phyloP scores from a whole-genome alignment of 768 basidiomycete species.

The Hygrophoropsis aurantiaca region DNA sequence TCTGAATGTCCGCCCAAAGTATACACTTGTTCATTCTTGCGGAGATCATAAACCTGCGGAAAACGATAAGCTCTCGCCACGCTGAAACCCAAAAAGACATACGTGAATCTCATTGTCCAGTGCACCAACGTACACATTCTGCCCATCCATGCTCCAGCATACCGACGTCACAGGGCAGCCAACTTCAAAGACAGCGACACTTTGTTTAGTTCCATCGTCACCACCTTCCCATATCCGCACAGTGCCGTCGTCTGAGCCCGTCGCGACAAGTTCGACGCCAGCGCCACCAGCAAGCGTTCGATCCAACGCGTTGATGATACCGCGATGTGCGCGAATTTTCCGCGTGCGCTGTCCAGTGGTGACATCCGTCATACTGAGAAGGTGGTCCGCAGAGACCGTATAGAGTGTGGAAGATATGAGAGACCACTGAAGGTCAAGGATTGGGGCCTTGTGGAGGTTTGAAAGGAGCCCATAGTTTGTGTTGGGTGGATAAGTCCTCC shows the following conservation, averaged over 20 bases:
- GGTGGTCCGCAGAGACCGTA: slow-evolving; percentile 89
- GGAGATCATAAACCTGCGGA: slow-evolving; percentile 80
- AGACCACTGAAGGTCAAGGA: slow-evolving; percentile 92
- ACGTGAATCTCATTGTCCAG: slow-evolving; percentile 97
- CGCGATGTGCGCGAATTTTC: slow-evolving; percentile 85
- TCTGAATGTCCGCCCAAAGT: slow-evolving; percentile 84
- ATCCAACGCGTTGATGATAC: slow-evolving; percentile 88
- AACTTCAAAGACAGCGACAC: slow-evolving; percentile 78
- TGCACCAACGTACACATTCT: slow-evolving; percentile 86
- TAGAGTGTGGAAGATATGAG: slow-evolving; percentile 71
- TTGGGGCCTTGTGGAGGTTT: slow-evolving; percentile 84
- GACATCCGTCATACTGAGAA: slow-evolving; percentile 72
- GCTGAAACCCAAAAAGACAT: slow-evolving; percentile 30
- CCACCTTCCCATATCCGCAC: slow-evolving; percentile 92
- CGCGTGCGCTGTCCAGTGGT: slow-evolving; percentile 80
- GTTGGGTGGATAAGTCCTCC: slow-evolving; percentile 91
- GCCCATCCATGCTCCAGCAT: slow-evolving; percentile 89
- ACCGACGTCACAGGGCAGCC: slow-evolving; percentile 92
- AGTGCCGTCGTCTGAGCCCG: slow-evolving; percentile 89
- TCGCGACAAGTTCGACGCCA: slow-evolving; percentile 82
- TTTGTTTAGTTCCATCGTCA: slow-evolving; percentile 67
- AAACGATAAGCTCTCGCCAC: slow-evolving; percentile 5
- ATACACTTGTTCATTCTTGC: slow-evolving; percentile 81
- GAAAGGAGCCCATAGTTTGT: slow-evolving; percentile 88
- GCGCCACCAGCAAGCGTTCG: slow-evolving; percentile 81